These are phyloP conservation scores for Yamadazyma sp. DNA, from an alignment of 1,139 yeast genomes.

Conservation along the genomic window DNA sequence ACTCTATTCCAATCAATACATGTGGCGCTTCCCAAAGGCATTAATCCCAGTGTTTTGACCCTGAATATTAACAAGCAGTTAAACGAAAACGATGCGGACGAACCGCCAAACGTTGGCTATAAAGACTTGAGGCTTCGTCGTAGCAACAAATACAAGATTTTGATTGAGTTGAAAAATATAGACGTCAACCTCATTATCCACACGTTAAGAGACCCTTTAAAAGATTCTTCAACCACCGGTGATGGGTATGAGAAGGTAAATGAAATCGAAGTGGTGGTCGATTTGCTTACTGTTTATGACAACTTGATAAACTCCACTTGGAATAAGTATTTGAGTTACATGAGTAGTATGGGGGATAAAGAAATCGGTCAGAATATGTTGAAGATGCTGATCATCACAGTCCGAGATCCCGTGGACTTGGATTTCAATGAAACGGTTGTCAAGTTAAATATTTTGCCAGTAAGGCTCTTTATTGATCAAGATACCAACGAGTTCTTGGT, in stretches of 20 bases:
- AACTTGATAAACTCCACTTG: slow-evolving; percentile 87
- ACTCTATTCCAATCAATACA: slow-evolving; percentile 73
- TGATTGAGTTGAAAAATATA: slow-evolving; percentile 55
- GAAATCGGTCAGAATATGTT: slow-evolving; percentile 72
- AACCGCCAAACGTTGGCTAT: slow-evolving; percentile 14
- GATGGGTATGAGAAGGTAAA: slow-evolving; percentile 45
- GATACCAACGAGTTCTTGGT: slow-evolving; percentile 84
- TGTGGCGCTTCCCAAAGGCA: slow-evolving; percentile 56
- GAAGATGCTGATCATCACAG: slow-evolving; percentile 51
- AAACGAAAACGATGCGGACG: slow-evolving; percentile 24
- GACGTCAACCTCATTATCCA: slow-evolving; percentile 47
- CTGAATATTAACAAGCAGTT: slow-evolving; percentile 51
- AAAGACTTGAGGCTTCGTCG: slow-evolving; percentile 60
- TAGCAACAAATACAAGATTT: slow-evolving; percentile 62
- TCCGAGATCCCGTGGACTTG: slow-evolving; percentile 51
- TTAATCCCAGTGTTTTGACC: slow-evolving; percentile 48
- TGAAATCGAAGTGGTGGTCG: slow-evolving; percentile 32
- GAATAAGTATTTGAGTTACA: slow-evolving; percentile 78
- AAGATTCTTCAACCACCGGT: slow-evolving; percentile 18
- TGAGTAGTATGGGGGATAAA: slow-evolving; percentile 66
- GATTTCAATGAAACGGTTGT: slow-evolving; percentile 71
- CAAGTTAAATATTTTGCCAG: slow-evolving; percentile 60
- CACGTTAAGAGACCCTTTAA: slow-evolving; percentile 49
- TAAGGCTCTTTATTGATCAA: slow-evolving; percentile 86
- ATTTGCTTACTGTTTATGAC: slow-evolving; percentile 40